A percentile compares a stretch with the other conserved stretches of the same genome.
These are phyloP conservation scores for Candida alai DNA, from an alignment of 805 yeast genomes.

Conservation along the genomic window DNA sequence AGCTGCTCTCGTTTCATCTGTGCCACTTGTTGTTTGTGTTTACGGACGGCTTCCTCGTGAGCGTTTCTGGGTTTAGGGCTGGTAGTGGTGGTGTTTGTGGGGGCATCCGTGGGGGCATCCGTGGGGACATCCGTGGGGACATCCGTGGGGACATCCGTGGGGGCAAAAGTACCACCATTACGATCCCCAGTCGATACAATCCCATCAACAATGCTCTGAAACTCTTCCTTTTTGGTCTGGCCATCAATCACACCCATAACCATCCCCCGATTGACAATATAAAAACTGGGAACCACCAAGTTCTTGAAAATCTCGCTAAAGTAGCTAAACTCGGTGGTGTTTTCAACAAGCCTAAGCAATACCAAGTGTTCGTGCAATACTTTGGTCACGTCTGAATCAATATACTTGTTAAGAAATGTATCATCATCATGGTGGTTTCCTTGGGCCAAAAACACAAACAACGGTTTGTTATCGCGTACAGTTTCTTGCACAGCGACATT, in stretches of 20 bases:
- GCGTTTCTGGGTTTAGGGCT: not conserved
- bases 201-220: conserved; percentile 4
- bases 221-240: conserved; percentile 12
- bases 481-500: conserved; percentile 21
- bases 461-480: conserved; percentile 14
- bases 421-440: conserved; percentile 9
- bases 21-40: conserved; percentile 11
- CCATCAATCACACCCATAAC: conserved; percentile 42
- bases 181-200: too few species aligned
- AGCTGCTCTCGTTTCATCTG: conserved; percentile 35
- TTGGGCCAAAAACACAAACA: conserved; percentile 21
- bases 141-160: too few species aligned
- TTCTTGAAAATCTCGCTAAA: conserved; percentile 57
- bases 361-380: conserved; percentile 12
- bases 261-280: conserved; percentile 47
- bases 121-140: conserved; percentile 3
- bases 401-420: conserved; percentile 12
- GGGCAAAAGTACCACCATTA: too few species aligned
- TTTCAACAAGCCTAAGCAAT: conserved; percentile 15
- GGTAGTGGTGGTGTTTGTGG: too few species aligned
- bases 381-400: conserved; percentile 1
- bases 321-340: conserved; percentile 17
- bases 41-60: conserved; percentile 7
- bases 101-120: conserved; percentile 7
- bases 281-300: conserved; percentile 51